Conservation (phyloP, 176 grass and related monocot genomes). For the Aechmea fasciata region DNA sequence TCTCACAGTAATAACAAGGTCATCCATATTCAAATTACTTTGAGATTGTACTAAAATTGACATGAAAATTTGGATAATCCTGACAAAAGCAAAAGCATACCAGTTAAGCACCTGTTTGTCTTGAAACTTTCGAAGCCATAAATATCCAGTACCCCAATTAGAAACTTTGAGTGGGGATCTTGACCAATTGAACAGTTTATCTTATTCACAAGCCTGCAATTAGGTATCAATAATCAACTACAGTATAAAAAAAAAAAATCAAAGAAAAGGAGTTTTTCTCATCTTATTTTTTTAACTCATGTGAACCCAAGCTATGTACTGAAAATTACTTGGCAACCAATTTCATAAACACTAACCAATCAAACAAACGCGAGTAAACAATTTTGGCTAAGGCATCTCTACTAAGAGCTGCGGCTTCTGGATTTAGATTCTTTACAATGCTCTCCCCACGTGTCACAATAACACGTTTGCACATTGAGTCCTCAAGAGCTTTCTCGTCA, state of each 20-base stretch:
- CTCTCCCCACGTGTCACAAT: slow-evolving; percentile 87
- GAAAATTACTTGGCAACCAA: neutral
- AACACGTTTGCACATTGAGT: slow-evolving; percentile 86
- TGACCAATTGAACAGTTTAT: slow-evolving; percentile 96
- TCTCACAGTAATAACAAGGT: neutral
- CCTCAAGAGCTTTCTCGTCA: slow-evolving; percentile 61
- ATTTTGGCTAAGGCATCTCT: slow-evolving; percentile 94
- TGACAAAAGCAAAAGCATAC: slow-evolving; percentile 66
- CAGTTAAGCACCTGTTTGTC: slow-evolving; percentile 96
- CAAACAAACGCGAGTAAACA: slow-evolving; percentile 91
- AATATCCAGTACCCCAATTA: slow-evolving; percentile 97
- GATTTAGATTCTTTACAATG: slow-evolving; percentile 74
- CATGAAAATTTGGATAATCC: slow-evolving; percentile 20
- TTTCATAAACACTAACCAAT: slow-evolving; percentile 53
- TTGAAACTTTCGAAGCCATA: slow-evolving; percentile 99
- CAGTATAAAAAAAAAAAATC: neutral
- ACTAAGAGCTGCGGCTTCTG: slow-evolving; percentile 70
- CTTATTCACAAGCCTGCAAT: slow-evolving; percentile 83
- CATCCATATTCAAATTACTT: neutral
- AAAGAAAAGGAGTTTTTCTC: slow-evolving; percentile 15
- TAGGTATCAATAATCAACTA: slow-evolving; percentile 12
- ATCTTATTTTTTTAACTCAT: too few relatives aligned
- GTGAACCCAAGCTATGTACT: too few relatives aligned
- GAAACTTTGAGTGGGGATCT: slow-evolving; percentile 77
- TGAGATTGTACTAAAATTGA: neutral